A percentile compares a stretch with the other conserved stretches of the same genome.
Evolutionary conservation across 2,329 filamentous ascomycete species (phyloP).

Genomic region (Samsoniella hepiali): DNA sequence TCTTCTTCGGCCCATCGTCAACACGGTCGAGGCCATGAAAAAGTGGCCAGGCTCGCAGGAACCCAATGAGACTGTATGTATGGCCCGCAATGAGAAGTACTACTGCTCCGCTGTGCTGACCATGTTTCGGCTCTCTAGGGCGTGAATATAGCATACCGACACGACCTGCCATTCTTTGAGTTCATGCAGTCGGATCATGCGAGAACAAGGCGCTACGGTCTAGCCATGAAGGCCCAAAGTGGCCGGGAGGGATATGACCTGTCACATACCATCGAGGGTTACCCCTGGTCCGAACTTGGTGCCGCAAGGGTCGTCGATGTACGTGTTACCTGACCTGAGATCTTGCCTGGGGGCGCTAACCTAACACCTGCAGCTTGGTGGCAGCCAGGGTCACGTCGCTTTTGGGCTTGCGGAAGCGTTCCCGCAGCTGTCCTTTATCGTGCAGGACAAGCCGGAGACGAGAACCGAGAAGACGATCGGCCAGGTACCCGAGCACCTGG

Average conservation of each 20-base stretch:
- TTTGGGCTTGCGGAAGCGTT: constrained; percentile 25
- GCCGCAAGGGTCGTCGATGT: constrained; percentile 29
- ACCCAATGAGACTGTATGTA: constrained; percentile 30
- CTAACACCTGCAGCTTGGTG: constrained; percentile 25
- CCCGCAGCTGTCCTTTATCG: constrained; percentile 39
- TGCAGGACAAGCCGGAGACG: constrained; percentile 46
- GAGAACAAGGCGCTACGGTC: constrained; percentile 29
- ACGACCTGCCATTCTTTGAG: constrained; percentile 28
- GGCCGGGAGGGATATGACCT: constrained; percentile 24
- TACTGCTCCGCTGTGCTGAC: background rate
- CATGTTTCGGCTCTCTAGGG: constrained; percentile 12
- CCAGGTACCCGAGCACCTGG: constrained; percentile 31
- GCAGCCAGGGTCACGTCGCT: constrained; percentile 26
- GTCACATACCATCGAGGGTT: constrained; percentile 23
- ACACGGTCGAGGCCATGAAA: constrained; percentile 33
- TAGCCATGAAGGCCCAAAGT: constrained; percentile 31
- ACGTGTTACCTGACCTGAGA: constrained; percentile 5
- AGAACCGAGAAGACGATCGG: constrained; percentile 34
- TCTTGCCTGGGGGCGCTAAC: background rate
- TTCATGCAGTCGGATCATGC: constrained; percentile 28
- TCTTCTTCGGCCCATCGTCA: constrained; percentile 30
- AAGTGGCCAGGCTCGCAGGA: constrained; percentile 37
- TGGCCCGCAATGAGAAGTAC: background rate
- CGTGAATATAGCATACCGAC: constrained; percentile 29
- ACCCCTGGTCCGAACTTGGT: constrained; percentile 27